Conservation (phyloP, 495 filamentous ascomycete species). For the Xylaria acuta region DNA sequence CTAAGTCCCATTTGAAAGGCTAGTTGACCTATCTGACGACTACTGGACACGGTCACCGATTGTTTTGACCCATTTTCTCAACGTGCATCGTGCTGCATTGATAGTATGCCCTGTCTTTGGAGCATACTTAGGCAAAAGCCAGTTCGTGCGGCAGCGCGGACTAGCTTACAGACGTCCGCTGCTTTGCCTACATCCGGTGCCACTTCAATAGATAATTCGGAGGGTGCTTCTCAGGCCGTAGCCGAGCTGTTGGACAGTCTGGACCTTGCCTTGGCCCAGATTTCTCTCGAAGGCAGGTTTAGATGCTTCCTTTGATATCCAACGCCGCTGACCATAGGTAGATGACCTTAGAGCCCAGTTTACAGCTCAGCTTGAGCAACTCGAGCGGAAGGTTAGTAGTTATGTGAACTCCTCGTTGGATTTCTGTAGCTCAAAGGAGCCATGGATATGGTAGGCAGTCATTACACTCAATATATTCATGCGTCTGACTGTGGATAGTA, state of each 20-base stretch:
- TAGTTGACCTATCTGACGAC: not conserved
- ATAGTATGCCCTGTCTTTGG: not conserved
- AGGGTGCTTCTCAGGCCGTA: not conserved
- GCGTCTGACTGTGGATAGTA: not conserved
- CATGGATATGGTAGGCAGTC: not conserved
- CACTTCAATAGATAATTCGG: not conserved
- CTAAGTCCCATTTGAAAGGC: not conserved
- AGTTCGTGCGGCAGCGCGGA: not conserved
- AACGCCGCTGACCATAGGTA: not conserved
- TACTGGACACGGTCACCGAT: not conserved
- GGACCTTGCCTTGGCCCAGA: not conserved
- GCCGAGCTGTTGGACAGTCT: not conserved
- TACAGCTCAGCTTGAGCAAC: not conserved
- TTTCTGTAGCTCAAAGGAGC: not conserved
- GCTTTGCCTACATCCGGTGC: not conserved
- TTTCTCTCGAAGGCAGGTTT: not conserved
- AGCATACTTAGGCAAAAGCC: constrained; percentile 2
- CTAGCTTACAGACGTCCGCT: not conserved
- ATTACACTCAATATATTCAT: not conserved
- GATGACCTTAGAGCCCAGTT: not conserved
- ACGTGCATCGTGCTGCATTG: not conserved
- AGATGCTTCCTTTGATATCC: not conserved
- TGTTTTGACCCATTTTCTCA: not conserved
- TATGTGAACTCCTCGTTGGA: not conserved
- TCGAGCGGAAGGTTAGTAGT: not conserved